Percentiles rank a stretch among this genome's conserved stretches.
Evolutionary conservation across 164 flowering plant genomes (phyloP).

Genomic region (Vitis rupestris): DNA sequence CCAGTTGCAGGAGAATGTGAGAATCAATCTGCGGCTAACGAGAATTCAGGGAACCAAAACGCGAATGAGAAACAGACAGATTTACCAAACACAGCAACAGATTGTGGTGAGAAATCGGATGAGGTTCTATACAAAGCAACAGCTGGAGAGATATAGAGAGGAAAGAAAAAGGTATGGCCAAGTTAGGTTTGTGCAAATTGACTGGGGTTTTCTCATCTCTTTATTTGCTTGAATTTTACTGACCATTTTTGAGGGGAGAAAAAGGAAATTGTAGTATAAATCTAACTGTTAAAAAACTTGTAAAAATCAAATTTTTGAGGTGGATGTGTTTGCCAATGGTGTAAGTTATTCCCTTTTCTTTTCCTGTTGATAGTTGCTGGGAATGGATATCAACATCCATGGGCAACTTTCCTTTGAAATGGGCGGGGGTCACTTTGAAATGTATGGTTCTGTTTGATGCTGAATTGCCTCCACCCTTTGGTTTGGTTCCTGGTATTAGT

Average conservation of each 20-base stretch:
- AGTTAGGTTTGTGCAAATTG: not conserved
- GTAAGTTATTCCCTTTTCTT: not conserved
- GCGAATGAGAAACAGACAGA: not conserved
- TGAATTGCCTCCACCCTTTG: not conserved
- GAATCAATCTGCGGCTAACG: not conserved
- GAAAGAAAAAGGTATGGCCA: not conserved
- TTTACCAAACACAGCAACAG: not conserved
- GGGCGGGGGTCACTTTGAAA: not conserved
- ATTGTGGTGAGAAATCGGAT: conserved; percentile 4
- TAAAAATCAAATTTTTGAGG: conserved; percentile 1
- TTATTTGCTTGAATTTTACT: not conserved
- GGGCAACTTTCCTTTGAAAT: not conserved
- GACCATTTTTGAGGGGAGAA: not conserved
- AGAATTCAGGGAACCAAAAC: not conserved
- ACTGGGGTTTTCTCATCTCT: not conserved
- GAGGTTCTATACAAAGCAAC: conserved; percentile 4
- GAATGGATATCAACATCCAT: not conserved
- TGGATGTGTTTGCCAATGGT: not conserved
- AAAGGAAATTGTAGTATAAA: not conserved
- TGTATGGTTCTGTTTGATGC: not conserved
- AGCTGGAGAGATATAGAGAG: not conserved
- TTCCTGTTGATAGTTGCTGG: not conserved
- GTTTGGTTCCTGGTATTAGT: not conserved
- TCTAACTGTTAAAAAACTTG: not conserved
- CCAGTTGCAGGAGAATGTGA: conserved; percentile 5